Evolutionary conservation across 148 eudicot species (phyloP).

Genomic region (Rhododendron williamsianum): DNA sequence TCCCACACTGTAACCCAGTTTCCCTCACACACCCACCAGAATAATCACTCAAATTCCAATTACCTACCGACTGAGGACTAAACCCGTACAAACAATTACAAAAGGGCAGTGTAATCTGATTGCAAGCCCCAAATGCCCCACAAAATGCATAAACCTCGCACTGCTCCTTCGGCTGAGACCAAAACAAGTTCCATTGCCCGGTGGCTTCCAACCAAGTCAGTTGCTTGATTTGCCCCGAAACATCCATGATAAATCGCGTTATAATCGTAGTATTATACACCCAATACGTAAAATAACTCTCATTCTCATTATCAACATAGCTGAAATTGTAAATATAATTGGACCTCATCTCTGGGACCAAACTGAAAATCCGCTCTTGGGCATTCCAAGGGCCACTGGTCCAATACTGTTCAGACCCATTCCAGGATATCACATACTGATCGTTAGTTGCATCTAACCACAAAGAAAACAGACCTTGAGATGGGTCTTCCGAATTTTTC

Average conservation of each 20-base stretch:
- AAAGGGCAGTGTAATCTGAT: slow-evolving; percentile 25
- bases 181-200: slow-evolving; percentile 44
- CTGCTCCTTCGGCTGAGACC: slow-evolving; percentile 56
- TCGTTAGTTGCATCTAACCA: slow-evolving; percentile 25
- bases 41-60: slow-evolving; percentile 46
- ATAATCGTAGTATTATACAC: slow-evolving; percentile 24
- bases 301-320: slow-evolving; percentile 36
- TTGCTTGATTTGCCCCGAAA: slow-evolving; percentile 43
- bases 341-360: slow-evolving; percentile 52
- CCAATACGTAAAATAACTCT: slow-evolving; percentile 51
- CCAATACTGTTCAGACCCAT: slow-evolving; percentile 27
- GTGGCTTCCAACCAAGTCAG: slow-evolving; percentile 31
- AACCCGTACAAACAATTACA: slow-evolving; percentile 46
- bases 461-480: slow-evolving; percentile 40
- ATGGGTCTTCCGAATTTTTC: slow-evolving; percentile 49
- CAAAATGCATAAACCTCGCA: slow-evolving; percentile 54
- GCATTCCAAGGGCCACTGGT: slow-evolving; percentile 45
- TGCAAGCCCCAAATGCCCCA: slow-evolving; percentile 49
- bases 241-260: slow-evolving; percentile 51
- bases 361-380: slow-evolving; percentile 33
- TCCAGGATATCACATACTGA: slow-evolving; percentile 42
- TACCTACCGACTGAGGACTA: slow-evolving; percentile 7
- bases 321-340: slow-evolving; percentile 45
- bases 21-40: slow-evolving; percentile 47
- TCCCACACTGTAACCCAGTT: slow-evolving; percentile 29